These are phyloP conservation scores for Magnaporthiopsis incrustans DNA, from an alignment of 2,329 filamentous ascomycete species.

Conservation along the genomic window DNA sequence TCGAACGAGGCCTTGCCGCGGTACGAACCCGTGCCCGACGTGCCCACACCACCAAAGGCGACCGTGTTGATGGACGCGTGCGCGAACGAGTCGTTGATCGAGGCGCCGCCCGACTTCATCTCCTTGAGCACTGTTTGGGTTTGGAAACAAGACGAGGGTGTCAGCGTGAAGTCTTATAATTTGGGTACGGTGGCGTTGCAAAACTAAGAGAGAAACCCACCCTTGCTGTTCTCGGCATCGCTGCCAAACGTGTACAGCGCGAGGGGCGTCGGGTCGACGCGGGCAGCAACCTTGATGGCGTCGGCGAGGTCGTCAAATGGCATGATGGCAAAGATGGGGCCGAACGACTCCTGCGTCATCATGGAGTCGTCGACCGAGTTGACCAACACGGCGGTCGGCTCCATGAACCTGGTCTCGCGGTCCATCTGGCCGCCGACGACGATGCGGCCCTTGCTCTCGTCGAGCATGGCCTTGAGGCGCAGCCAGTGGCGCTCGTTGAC, in stretches of 20 bases:
- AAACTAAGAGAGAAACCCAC: constrained; percentile 31
- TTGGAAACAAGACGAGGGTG: background rate
- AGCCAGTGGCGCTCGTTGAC: constrained; percentile 73
- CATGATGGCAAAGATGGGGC: constrained; percentile 80
- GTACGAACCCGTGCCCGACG: constrained; percentile 69
- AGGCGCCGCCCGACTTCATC: constrained; percentile 61
- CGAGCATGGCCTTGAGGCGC: constrained; percentile 86
- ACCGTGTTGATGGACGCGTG: constrained; percentile 57
- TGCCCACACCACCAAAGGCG: constrained; percentile 76
- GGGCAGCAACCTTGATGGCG: constrained; percentile 74
- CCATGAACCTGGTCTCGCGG: constrained; percentile 72
- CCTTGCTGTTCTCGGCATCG: constrained; percentile 66
- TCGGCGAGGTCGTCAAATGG: constrained; percentile 74
- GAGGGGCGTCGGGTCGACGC: constrained; percentile 75
- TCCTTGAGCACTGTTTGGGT: constrained; percentile 44
- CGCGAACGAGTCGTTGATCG: constrained; percentile 46
- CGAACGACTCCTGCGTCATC: constrained; percentile 80
- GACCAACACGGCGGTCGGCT: constrained; percentile 86
- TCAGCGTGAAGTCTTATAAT: background rate
- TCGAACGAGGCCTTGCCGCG: constrained; percentile 69
- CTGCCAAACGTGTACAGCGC: constrained; percentile 79
- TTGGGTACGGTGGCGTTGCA: too few relatives aligned
- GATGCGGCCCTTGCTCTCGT: constrained; percentile 73
- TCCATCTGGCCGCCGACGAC: constrained; percentile 81
- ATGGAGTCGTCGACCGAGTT: constrained; percentile 67